phyloP scores from a whole-genome alignment of 257 asterid species.

The Przewalskia tangutica region DNA sequence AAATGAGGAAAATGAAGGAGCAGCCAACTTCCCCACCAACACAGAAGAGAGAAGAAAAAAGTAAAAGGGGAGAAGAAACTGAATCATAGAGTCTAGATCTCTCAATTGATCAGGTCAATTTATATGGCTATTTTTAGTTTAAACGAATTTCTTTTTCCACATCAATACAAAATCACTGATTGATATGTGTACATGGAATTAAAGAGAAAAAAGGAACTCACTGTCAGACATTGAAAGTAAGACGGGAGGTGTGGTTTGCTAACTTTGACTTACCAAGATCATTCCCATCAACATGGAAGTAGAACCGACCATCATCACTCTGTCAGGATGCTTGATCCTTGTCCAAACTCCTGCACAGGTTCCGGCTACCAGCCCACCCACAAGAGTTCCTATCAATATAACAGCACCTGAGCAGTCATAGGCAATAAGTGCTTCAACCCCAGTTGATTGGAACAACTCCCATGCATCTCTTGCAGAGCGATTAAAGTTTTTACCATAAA shows the following conservation, averaged over 20 bases:
- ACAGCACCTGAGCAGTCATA: slow-evolving; percentile 98
- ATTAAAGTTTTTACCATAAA: slow-evolving; percentile 86
- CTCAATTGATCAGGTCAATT: background rate
- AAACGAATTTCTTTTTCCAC: background rate
- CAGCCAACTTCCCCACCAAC: too few relatives aligned
- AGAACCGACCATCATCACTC: slow-evolving; percentile 83
- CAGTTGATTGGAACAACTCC: slow-evolving; percentile 96
- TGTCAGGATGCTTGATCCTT: slow-evolving; percentile 58
- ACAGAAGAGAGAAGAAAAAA: background rate
- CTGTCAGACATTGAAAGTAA: background rate
- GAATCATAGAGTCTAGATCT: background rate
- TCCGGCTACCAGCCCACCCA: slow-evolving; percentile 84
- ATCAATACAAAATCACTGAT: background rate
- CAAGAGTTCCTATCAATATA: slow-evolving; percentile 70
- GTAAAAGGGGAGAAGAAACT: background rate
- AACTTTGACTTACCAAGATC: slow-evolving; percentile 58
- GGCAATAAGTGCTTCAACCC: slow-evolving; percentile 90
- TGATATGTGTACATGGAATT: background rate
- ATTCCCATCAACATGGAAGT: slow-evolving; percentile 94
- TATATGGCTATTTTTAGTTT: background rate
- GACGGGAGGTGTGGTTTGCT: background rate
- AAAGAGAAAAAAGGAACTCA: background rate
- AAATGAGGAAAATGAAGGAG: background rate
- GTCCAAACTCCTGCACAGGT: slow-evolving; percentile 83
- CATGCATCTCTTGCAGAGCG: slow-evolving; percentile 97